Percentiles rank a stretch among this genome's conserved stretches.
Conservation (phyloP, 768 basidiomycete species). For the Phaffia tasmanica region DNA sequence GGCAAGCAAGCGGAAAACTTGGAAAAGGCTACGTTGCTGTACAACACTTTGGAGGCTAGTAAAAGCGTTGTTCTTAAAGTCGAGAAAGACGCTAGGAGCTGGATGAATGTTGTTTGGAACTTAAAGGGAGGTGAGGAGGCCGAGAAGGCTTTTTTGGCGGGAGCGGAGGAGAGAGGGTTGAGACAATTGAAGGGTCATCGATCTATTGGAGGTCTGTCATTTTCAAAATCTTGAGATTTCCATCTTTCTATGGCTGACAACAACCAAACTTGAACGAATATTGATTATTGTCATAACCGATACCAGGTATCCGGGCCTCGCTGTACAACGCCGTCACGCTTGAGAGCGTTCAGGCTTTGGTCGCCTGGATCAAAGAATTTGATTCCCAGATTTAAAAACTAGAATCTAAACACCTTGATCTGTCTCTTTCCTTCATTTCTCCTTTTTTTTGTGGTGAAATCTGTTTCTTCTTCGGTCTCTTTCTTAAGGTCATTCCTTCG, state of each 20-base stretch:
- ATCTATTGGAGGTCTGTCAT: conserved; percentile 46
- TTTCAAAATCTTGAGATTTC: conserved; percentile 26
- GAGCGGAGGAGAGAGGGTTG: conserved; percentile 68
- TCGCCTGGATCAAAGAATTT: conserved; percentile 41
- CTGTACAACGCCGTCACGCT: conserved; percentile 81
- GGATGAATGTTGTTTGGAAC: conserved; percentile 90
- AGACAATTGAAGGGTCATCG: conserved; percentile 86
- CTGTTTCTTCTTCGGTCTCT: too few relatives aligned
- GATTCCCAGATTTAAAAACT: conserved; percentile 1
- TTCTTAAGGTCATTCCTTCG: too few relatives aligned
- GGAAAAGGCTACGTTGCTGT: conserved; percentile 66
- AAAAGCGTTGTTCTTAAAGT: conserved; percentile 60
- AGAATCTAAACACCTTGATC: neutral
- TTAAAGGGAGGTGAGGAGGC: conserved; percentile 47
- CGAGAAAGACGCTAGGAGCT: conserved; percentile 57
- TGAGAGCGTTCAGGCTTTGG: conserved; percentile 51
- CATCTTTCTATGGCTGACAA: neutral
- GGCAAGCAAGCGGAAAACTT: conserved; percentile 54
- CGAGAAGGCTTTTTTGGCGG: conserved; percentile 63
- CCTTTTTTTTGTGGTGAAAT: too few relatives aligned
- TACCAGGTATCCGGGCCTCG: conserved; percentile 62
- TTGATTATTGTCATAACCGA: conserved; percentile 2
- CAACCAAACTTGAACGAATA: too few relatives aligned
- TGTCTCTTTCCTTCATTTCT: too few relatives aligned
- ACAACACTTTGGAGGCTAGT: conserved; percentile 51